phyloP scores from a whole-genome alignment of 2,329 filamentous ascomycete species.

The Neonectria coccinea region DNA sequence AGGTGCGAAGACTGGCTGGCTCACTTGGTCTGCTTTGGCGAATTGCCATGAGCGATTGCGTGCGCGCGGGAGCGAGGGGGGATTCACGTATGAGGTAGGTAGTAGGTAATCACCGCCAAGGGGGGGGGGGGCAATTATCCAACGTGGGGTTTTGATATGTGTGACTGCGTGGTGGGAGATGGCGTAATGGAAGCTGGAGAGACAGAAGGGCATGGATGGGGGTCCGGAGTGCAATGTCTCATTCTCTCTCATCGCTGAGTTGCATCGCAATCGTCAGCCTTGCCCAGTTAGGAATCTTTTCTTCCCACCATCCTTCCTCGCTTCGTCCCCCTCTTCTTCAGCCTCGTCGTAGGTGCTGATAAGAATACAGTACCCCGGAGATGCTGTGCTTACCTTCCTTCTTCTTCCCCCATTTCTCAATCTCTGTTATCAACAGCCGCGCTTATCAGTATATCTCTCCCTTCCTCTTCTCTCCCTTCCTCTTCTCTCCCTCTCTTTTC shows the following conservation, averaged over 20 bases:
- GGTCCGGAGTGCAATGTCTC: neutral
- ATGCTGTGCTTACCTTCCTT: slow-evolving; percentile 12
- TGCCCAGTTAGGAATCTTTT: slow-evolving; percentile 9
- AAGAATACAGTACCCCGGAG: slow-evolving; percentile 2
- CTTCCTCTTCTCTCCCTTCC: too few relatives aligned
- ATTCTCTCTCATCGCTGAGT: slow-evolving; percentile 10
- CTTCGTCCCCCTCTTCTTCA: slow-evolving; percentile 1
- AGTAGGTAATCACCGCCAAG: slow-evolving; percentile 23
- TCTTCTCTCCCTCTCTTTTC: too few relatives aligned
- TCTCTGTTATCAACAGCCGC: slow-evolving; percentile 1
- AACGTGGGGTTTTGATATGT: slow-evolving; percentile 34
- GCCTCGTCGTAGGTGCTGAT: slow-evolving; percentile 15
- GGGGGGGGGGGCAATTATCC: neutral
- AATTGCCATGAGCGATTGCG: slow-evolving; percentile 20
- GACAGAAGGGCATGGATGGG: neutral
- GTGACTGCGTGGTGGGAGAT: slow-evolving; percentile 6
- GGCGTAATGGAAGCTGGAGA: neutral
- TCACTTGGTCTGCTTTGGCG: neutral
- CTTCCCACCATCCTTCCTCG: neutral
- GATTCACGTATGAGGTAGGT: slow-evolving; percentile 23
- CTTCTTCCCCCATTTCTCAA: neutral
- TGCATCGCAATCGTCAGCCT: slow-evolving; percentile 9
- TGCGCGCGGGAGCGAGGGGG: slow-evolving; percentile 11
- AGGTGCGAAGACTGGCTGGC: neutral
- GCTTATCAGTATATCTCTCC: neutral